A percentile compares a stretch with the other conserved stretches of the same genome.
Conservation (phyloP, 2,329 filamentous ascomycete species). For the Xylaria sp. region DNA sequence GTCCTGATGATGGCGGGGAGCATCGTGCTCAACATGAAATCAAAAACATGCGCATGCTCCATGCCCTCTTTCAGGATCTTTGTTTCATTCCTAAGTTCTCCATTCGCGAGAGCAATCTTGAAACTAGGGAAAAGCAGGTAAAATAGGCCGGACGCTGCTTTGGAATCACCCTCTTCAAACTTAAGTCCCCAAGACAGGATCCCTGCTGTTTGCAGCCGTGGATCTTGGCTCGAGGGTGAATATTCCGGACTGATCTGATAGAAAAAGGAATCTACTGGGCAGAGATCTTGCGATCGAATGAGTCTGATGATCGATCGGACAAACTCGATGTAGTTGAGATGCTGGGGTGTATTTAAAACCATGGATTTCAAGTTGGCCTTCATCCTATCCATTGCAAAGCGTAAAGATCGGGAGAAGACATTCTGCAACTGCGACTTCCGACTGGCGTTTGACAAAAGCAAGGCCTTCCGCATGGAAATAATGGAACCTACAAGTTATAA, state of each 20-base stretch:
- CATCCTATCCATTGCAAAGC: constrained; percentile 64
- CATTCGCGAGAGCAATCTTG: constrained; percentile 63
- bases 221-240: constrained; percentile 65
- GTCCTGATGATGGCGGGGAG: constrained; percentile 63
- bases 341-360: constrained; percentile 52
- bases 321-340: constrained; percentile 62
- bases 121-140: constrained; percentile 68
- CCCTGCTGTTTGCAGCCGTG: constrained; percentile 65
- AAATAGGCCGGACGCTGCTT: constrained; percentile 62
- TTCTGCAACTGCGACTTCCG: constrained; percentile 53
- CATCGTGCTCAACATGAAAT: constrained; percentile 64
- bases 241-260: constrained; percentile 67
- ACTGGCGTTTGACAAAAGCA: constrained; percentile 55
- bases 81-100: constrained; percentile 60
- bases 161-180: constrained; percentile 62
- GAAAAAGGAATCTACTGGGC: constrained; percentile 65
- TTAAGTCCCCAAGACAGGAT: constrained; percentile 67
- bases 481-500: constrained; percentile 52
- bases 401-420: constrained; percentile 58
- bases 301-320: constrained; percentile 63
- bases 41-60: constrained; percentile 56
- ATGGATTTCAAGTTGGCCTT: constrained; percentile 60
- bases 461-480: constrained; percentile 61
- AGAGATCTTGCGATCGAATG: constrained; percentile 67
- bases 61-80: constrained; percentile 61